Evolutionary conservation across 164 flowering plant genomes (phyloP).

Genomic region (Nymphaea thermarum): DNA sequence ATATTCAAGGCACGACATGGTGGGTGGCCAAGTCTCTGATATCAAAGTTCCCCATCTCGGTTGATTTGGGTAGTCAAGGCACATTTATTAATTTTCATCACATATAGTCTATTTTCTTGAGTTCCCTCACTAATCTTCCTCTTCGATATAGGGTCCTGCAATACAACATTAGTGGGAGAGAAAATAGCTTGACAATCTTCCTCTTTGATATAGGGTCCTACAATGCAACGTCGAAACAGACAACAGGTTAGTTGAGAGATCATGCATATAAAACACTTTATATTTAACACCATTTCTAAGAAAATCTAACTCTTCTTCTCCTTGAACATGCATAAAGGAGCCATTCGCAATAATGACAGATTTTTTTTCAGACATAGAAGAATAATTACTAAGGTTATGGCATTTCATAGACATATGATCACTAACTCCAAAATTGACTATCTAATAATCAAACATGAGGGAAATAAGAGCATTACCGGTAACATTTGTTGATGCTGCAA

Average conservation of each 20-base stretch:
- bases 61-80: neutral
- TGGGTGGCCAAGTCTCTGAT: neutral
- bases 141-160: neutral
- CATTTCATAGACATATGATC: neutral
- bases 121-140: conserved; percentile 1
- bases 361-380: neutral
- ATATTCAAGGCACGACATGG: neutral
- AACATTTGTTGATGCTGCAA: neutral
- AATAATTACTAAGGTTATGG: neutral
- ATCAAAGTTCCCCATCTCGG: neutral
- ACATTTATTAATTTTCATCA: neutral
- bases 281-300: neutral
- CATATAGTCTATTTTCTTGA: neutral
- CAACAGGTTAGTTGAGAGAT: neutral
- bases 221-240: neutral
- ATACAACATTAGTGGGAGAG: neutral
- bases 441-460: neutral
- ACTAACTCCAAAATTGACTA: neutral
- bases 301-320: neutral
- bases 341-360: neutral
- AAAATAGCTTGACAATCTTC: neutral
- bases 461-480: neutral
- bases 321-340: neutral
- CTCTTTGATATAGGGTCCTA: neutral
- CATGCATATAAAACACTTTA: neutral